phyloP scores from a whole-genome alignment of 345 rosid genomes.

The Citrus sinensis region DNA sequence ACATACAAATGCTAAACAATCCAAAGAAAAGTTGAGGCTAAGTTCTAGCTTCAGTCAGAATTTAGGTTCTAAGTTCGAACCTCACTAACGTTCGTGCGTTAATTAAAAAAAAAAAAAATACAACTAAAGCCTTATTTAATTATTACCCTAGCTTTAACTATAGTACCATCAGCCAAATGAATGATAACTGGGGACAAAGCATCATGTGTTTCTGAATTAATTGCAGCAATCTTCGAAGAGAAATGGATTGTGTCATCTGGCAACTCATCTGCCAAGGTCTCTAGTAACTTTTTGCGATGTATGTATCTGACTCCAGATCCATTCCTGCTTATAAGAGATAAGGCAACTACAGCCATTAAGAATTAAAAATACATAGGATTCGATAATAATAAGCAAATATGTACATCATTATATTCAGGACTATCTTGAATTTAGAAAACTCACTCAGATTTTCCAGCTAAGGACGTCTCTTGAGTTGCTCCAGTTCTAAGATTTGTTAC shows the following conservation, averaged over 20 bases:
- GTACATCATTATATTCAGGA: too few relatives aligned
- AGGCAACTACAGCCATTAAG: not conserved
- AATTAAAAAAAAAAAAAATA: too few relatives aligned
- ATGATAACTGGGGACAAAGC: constrained; percentile 11
- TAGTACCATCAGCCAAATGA: constrained; percentile 30
- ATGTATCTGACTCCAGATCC: constrained; percentile 12
- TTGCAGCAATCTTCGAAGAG: constrained; percentile 26
- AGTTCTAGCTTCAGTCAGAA: too few relatives aligned
- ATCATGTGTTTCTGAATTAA: constrained; percentile 14
- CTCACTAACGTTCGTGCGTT: too few relatives aligned
- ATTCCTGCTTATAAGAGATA: not conserved
- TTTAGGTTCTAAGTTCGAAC: too few relatives aligned
- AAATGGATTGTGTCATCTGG: constrained; percentile 28
- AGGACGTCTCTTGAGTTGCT: constrained; percentile 12
- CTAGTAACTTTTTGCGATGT: constrained; percentile 26
- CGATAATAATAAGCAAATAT: too few relatives aligned
- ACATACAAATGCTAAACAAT: not conserved
- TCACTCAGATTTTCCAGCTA: not conserved
- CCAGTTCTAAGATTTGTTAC: constrained; percentile 24
- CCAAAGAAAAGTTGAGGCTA: not conserved
- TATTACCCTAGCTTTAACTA: constrained; percentile 32
- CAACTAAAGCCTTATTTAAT: too few relatives aligned
- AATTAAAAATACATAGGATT: not conserved
- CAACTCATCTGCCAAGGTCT: constrained; percentile 34
- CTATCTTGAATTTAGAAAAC: not conserved